Conservation (phyloP, 768 basidiomycete genomes). For the Antrodiella citrinella region DNA sequence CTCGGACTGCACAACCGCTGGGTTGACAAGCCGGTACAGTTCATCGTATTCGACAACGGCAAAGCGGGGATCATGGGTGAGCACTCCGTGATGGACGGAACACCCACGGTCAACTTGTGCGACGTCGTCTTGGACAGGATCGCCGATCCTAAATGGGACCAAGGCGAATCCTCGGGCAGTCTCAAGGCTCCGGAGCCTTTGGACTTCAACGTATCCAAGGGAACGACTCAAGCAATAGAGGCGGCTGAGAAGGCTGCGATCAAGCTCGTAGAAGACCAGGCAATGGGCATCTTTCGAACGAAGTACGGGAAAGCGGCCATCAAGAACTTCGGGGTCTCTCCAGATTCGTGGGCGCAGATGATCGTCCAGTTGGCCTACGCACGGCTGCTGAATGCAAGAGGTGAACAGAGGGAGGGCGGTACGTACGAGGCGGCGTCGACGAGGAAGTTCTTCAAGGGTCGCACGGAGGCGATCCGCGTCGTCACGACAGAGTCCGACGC, state of each 20-base stretch:
- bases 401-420: conserved; percentile 50
- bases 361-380: conserved; percentile 84
- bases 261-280: conserved; percentile 56
- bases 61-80: conserved; percentile 88
- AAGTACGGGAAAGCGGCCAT: conserved; percentile 80
- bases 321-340: conserved; percentile 83
- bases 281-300: conserved; percentile 54
- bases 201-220: conserved; percentile 42
- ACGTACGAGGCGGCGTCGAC: conserved; percentile 96
- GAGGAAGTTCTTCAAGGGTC: conserved; percentile 79
- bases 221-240: conserved; percentile 42
- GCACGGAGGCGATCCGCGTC: conserved; percentile 91
- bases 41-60: conserved; percentile 78
- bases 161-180: conserved; percentile 29
- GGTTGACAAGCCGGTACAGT: conserved; percentile 87
- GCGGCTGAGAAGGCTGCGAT: conserved; percentile 46
- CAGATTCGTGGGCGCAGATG: conserved; percentile 94
- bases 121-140: conserved; percentile 61
- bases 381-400: conserved; percentile 44
- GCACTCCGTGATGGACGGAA: conserved; percentile 88
- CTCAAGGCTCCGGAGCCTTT: conserved; percentile 27
- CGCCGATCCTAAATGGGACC: conserved; percentile 54
- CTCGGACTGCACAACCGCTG: conserved; percentile 66
- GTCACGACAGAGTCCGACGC: conserved; percentile 69
- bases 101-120: conserved; percentile 67